Conservation (phyloP, 495 filamentous ascomycete species). For the Podospora australis region DNA sequence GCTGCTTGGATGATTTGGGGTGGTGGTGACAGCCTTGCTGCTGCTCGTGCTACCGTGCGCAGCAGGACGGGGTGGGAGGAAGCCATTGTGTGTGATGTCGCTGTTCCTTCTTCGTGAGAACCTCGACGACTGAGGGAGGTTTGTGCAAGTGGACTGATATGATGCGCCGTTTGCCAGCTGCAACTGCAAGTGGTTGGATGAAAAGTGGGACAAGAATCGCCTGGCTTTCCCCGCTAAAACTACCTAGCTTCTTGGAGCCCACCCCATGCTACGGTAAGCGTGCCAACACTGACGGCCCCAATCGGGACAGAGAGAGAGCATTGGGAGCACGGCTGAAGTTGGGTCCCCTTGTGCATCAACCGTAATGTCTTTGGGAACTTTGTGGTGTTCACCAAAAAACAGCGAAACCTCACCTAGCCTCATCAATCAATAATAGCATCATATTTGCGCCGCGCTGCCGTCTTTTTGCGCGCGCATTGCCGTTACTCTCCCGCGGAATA, state of each 20-base stretch:
- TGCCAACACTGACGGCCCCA: too few species aligned
- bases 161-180: neutral
- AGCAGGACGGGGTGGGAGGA: neutral
- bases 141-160: neutral
- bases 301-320: too few species aligned
- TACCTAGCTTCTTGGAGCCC: too few species aligned
- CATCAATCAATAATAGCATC: neutral
- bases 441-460: neutral
- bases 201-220: neutral
- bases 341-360: too few species aligned
- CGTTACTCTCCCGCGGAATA: too few species aligned
- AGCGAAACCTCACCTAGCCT: neutral
- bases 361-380: neutral
- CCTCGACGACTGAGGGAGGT: constrained; percentile 8
- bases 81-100: neutral
- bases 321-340: too few species aligned
- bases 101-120: neutral
- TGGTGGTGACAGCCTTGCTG: too few species aligned
- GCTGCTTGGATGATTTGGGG: constrained; percentile 5
- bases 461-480: neutral
- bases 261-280: too few species aligned
- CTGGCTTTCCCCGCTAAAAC: neutral
- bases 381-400: neutral
- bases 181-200: neutral
- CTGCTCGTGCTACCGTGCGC: too few species aligned